These are phyloP conservation scores for Chrysanthemum lavandulifolium DNA, from an alignment of 129 eudicot genomes.

Conservation along the genomic window DNA sequence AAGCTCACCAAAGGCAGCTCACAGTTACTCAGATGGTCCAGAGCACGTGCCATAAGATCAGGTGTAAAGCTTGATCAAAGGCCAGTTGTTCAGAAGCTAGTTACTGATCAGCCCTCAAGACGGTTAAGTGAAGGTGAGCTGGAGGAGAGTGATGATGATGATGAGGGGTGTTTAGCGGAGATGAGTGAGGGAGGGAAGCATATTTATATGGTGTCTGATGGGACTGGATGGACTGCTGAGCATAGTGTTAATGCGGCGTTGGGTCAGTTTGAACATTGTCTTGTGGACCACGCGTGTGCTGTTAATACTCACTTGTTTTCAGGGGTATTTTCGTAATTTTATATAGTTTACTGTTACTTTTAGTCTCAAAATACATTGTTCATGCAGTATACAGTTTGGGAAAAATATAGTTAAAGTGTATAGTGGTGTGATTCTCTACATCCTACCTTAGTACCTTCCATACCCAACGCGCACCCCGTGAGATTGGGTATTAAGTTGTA, in stretches of 20 bases:
- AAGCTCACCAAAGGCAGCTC: slow-evolving; percentile 58
- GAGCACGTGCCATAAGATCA: slow-evolving; percentile 73
- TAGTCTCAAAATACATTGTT: not conserved
- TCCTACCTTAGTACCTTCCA: too few relatives aligned
- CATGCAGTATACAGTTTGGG: too few relatives aligned
- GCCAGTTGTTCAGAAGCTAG: slow-evolving; percentile 1
- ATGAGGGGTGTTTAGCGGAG: slow-evolving; percentile 32
- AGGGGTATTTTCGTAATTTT: slow-evolving; percentile 51
- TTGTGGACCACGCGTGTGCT: slow-evolving; percentile 81
- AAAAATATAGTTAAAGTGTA: too few relatives aligned
- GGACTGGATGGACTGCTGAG: slow-evolving; percentile 98
- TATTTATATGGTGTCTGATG: slow-evolving; percentile 91
- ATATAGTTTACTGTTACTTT: not conserved
- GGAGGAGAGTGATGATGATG: slow-evolving; percentile 31
- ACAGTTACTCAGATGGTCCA: slow-evolving; percentile 77
- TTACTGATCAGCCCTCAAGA: slow-evolving; percentile 24
- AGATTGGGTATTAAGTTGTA: too few relatives aligned
- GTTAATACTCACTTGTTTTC: slow-evolving; percentile 87
- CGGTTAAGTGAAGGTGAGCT: not conserved
- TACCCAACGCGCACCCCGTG: too few relatives aligned
- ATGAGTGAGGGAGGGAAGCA: slow-evolving; percentile 42
- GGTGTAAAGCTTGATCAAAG: slow-evolving; percentile 72
- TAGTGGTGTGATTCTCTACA: too few relatives aligned
- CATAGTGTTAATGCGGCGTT: slow-evolving; percentile 85
- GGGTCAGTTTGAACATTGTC: slow-evolving; percentile 82